These are phyloP conservation scores for Peronosclerospora sorghi DNA, from an alignment of 352 stramenopile genomes.

Conservation along the genomic window DNA sequence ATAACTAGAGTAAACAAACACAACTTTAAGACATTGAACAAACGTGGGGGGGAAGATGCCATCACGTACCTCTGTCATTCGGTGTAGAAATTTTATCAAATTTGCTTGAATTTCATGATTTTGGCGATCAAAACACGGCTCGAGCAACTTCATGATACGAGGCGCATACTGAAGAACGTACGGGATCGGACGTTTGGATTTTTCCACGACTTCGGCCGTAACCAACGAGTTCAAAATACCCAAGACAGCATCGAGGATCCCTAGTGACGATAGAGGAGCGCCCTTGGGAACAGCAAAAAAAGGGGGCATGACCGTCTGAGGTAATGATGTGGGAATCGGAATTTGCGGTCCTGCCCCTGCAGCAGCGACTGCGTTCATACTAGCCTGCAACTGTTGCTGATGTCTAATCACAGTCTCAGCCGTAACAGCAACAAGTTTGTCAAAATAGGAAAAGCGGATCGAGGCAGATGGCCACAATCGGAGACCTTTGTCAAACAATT, in stretches of 20 bases:
- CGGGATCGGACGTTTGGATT: conserved; percentile 58
- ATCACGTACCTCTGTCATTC: conserved; percentile 56
- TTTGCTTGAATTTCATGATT: conserved; percentile 67
- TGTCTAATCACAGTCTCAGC: conserved; percentile 76
- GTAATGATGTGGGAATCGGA: conserved; percentile 12
- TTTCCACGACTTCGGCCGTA: conserved; percentile 55
- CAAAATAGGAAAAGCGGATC: conserved; percentile 86
- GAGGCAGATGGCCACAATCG: conserved; percentile 73
- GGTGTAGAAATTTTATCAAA: conserved; percentile 54
- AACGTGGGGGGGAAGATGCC: neutral
- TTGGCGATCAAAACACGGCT: conserved; percentile 82
- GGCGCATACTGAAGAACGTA: conserved; percentile 84
- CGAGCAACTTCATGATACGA: conserved; percentile 82
- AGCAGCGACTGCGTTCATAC: conserved; percentile 17
- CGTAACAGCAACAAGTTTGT: conserved; percentile 86
- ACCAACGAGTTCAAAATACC: conserved; percentile 82
- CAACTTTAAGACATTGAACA: neutral
- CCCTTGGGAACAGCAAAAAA: conserved; percentile 79
- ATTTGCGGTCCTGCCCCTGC: conserved; percentile 17
- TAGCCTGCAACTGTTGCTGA: conserved; percentile 40
- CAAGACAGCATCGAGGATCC: conserved; percentile 79
- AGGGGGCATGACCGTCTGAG: conserved; percentile 49
- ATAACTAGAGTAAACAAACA: conserved; percentile 36
- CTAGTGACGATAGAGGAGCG: conserved; percentile 71
- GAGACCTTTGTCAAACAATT: conserved; percentile 82